Evolutionary conservation across 495 filamentous ascomycete genomes (phyloP).

Genomic region (Penicillium steckii): DNA sequence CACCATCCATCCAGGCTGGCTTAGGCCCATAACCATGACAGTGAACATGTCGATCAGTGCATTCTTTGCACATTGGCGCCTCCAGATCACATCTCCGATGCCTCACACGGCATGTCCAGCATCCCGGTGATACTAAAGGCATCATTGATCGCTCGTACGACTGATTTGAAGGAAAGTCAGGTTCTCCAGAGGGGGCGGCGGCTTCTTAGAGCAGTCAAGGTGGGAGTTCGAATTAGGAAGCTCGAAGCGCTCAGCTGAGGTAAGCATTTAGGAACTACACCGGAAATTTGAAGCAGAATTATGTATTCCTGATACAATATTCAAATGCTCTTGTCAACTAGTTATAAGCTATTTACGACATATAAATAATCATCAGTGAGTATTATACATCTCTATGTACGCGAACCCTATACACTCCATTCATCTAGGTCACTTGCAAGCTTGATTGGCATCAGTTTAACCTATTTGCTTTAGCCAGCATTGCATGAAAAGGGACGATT

Average conservation of each 20-base stretch:
- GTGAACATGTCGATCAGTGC: constrained; percentile 7
- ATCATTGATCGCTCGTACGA: not conserved
- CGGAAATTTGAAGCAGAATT: no score
- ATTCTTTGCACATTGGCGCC: constrained; percentile 8
- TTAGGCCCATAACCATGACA: constrained; percentile 18
- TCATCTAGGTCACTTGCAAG: not conserved
- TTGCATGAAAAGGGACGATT: constrained; percentile 5
- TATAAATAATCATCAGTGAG: no score
- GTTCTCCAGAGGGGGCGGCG: not conserved
- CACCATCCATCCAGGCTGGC: constrained; percentile 17
- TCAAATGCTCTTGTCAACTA: no score
- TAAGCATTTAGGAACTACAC: not conserved
- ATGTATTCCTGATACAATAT: no score
- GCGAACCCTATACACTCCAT: not conserved
- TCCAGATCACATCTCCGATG: constrained; percentile 12
- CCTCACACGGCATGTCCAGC: constrained; percentile 16
- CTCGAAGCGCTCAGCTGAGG: constrained; percentile 2
- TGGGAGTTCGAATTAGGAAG: constrained; percentile 1
- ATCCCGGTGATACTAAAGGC: constrained; percentile 3
- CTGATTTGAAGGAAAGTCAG: not conserved
- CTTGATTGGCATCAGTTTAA: not conserved
- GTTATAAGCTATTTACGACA: no score
- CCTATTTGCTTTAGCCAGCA: not conserved
- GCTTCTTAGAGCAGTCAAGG: not conserved
- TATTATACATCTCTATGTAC: no score